Evolutionary conservation across 192 early-diverging fungal species (phyloP), one percentile per base, ranked within the genome.

Genomic region (Lobosporangium transversale): DNA sequence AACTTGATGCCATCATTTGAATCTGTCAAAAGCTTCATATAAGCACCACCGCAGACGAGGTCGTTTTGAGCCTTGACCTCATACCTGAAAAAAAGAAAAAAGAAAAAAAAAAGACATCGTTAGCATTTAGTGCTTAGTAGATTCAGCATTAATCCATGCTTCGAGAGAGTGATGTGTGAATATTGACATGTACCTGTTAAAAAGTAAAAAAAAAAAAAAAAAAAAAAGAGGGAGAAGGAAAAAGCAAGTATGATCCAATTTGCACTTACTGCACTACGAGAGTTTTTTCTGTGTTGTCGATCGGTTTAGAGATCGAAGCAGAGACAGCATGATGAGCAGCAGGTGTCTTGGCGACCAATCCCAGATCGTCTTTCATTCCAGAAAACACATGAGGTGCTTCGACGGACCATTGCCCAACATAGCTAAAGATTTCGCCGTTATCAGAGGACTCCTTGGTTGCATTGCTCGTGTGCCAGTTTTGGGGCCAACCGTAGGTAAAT

Each of bases 261-360:
- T 14, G 33, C 40, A 79, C 78, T 65, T 84, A 91, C 82, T 94
- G 93, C 44, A 94, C 84, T 12, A 97, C 92, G 31, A 95, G 76
- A 14, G 87, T 80, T 63, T 91, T 87, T 43, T 80, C 87, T 3
- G 79, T 89, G 30, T 88, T 87, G 61, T 94, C 93, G 35, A 97
- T 49, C 2, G 90, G 88, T 37, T 78, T 58, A 11, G 80, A 71
- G 32, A 97, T 89, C 47, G 64, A 73, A 1, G 90, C 86, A 18
- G 95, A 90, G 57, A 97, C 94, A 18, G 95, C 94, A 59, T 94
- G 92, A 78, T 94, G 92, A 3, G 92, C 87, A 20, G 93, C 94
- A 18, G 87, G 78, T 48, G 87, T 85, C 80, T 94, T 93, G 50
- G 91, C 87, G 10, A 94, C 90, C 29, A 97, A 83, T 18, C 89